phyloP scores from a whole-genome alignment of 176 grass and related monocot species.

The Bonia amplexicaulis region DNA sequence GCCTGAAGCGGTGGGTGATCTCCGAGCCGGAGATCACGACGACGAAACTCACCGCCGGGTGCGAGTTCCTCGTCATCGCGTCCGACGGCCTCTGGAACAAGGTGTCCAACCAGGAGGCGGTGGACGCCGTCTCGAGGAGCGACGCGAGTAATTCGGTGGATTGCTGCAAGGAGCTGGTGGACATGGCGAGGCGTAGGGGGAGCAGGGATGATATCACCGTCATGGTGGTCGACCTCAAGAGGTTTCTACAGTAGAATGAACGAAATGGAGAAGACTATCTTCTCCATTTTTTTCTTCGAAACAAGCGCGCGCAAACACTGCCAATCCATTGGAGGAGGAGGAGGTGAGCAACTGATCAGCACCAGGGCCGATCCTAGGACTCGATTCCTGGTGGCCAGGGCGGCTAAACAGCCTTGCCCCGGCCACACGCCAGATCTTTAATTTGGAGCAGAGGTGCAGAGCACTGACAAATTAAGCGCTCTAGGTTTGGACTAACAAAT shows the following conservation, averaged over 20 bases:
- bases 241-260: constrained; percentile 21
- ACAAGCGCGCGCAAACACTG: neutral
- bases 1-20: constrained; percentile 51
- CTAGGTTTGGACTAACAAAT: neutral
- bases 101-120: constrained; percentile 80
- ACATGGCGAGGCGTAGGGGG: constrained; percentile 50
- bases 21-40: constrained; percentile 43
- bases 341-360: neutral
- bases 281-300: no score
- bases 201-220: constrained; percentile 76
- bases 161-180: constrained; percentile 51
- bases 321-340: neutral
- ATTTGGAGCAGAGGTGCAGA: neutral
- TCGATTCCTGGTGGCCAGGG: no score
- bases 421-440: neutral
- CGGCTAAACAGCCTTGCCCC: no score
- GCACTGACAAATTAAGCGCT: neutral
- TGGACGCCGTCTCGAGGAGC: constrained; percentile 41
- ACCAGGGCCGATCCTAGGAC: neutral
- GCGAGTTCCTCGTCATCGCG: constrained; percentile 74
- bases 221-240: constrained; percentile 71
- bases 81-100: constrained; percentile 92
- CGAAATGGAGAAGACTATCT: neutral
- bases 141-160: neutral
- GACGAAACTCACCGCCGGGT: constrained; percentile 7